Base-by-base conservation (phyloP, 2,329 filamentous ascomycete genomes). In the Immersiporthe knoxdaviesiana region DNA sequence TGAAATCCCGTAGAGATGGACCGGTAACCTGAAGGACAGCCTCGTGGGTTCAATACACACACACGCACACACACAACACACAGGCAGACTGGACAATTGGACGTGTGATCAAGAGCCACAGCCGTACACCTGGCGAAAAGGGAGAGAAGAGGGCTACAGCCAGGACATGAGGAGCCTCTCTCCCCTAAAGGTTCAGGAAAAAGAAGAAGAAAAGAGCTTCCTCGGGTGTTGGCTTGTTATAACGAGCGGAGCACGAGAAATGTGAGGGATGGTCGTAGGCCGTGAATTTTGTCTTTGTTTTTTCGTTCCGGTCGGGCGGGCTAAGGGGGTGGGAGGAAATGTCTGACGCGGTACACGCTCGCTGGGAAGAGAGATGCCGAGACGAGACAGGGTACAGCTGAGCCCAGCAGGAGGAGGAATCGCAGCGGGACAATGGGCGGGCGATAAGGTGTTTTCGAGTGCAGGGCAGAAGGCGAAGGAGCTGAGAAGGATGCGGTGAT, bases 1-100 rank as follows among this genome's bases (percentile, higher is more conserved):
- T 79, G 81, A 81, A 78, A 77, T 71, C 68, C 65, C 72, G 72
- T 52, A 54, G 37, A 47, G 58, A 35, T 30, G 37, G n/a, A 44
- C 54, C 7, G 70, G 72, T 66, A 69, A 59, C 61, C 44, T 32
- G 54, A 58, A 59, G 66, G 66, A 63, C 50, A 37, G 65, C 65
- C 70, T 70, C 66, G 67, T 68, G 72, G 72, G 70, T 61, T 74
- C 71, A 73, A 74, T n/a, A n/a, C n/a, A n/a, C n/a, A n/a, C n/a
- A n/a, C n/a, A n/a, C n/a, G n/a, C n/a, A n/a, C n/a, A n/a, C n/a
- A n/a, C n/a, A n/a, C n/a, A n/a, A n/a, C n/a, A n/a, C 71, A 74
- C 73, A 70, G 71, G 70, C 68, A 66, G 65, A 66, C 54, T 63
- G 63, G 67, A 65, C 66, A 71, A 69, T 68, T 70, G 68, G 73